Evolutionary conservation across 2,329 filamentous ascomycete species (phyloP).

Genomic region (Phoma sp.): DNA sequence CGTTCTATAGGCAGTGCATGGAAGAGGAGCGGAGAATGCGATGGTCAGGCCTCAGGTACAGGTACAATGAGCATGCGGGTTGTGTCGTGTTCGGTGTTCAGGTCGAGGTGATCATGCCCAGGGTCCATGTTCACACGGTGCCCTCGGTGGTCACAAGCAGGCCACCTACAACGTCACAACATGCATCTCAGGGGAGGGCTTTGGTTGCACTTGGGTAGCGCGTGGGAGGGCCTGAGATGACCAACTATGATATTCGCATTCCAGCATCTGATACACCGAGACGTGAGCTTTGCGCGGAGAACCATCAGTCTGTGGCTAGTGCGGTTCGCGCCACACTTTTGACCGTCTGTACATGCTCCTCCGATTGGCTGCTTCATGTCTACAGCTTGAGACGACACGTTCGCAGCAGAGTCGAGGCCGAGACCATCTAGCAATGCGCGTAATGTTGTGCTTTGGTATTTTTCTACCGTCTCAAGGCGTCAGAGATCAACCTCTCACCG

Average conservation of each 20-base stretch:
- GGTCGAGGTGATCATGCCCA: conserved; percentile 20
- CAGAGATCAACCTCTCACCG: neutral
- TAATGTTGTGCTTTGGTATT: neutral
- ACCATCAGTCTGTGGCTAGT: conserved; percentile 3
- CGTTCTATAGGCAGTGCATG: conserved; percentile 43
- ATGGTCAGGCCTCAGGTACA: conserved; percentile 18
- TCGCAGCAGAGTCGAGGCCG: conserved; percentile 20
- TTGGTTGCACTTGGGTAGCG: neutral
- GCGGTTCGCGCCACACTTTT: neutral
- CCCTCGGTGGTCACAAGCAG: conserved; percentile 30
- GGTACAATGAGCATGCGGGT: conserved; percentile 20
- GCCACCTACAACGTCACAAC: conserved; percentile 38
- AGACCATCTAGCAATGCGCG: conserved; percentile 7
- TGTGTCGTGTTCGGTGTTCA: conserved; percentile 36
- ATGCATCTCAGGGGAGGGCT: neutral
- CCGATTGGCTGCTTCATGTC: conserved; percentile 2
- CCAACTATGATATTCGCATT: neutral
- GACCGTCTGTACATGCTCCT: neutral
- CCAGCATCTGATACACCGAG: neutral
- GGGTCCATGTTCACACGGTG: conserved; percentile 18
- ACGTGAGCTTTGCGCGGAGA: neutral
- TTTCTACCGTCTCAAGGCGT: neutral
- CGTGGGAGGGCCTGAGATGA: neutral
- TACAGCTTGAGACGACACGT: conserved; percentile 9
- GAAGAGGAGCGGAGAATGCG: conserved; percentile 17